Conservation (phyloP, 2,329 filamentous ascomycete genomes). For the Talaromyces verruculosus region DNA sequence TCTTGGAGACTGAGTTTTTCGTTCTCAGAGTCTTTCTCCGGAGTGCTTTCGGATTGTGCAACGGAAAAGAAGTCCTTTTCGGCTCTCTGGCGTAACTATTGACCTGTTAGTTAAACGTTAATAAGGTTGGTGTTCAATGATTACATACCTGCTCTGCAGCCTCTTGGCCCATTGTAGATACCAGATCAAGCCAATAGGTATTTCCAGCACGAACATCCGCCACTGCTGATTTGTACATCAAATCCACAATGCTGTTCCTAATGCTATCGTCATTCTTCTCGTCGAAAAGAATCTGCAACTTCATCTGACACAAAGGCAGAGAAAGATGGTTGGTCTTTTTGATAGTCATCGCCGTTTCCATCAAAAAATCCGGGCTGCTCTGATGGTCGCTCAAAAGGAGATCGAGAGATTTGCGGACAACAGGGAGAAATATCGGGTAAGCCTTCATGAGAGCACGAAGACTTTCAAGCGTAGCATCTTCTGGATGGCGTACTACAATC, state of each 20-base stretch:
- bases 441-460: slow-evolving; percentile 33
- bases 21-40: slow-evolving; percentile 20
- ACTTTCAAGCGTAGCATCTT: slow-evolving; percentile 30
- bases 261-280: slow-evolving; percentile 31
- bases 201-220: slow-evolving; percentile 35
- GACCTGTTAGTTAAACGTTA: slow-evolving; percentile 17
- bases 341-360: slow-evolving; percentile 38
- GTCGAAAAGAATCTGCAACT: slow-evolving; percentile 43
- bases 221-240: slow-evolving; percentile 43
- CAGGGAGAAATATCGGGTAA: slow-evolving; percentile 29
- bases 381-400: slow-evolving; percentile 32
- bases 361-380: slow-evolving; percentile 27
- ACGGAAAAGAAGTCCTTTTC: slow-evolving; percentile 43
- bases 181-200: slow-evolving; percentile 42
- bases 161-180: slow-evolving; percentile 40
- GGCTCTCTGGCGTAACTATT: slow-evolving; percentile 42
- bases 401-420: slow-evolving; percentile 36
- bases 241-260: slow-evolving; percentile 37
- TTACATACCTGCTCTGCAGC: slow-evolving; percentile 37
- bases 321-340: slow-evolving; percentile 44
- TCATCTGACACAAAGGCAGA: slow-evolving; percentile 44
- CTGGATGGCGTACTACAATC: slow-evolving; percentile 37
- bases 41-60: slow-evolving; percentile 32
- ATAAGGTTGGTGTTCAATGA: neutral
- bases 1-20: slow-evolving; percentile 30